phyloP scores from a whole-genome alignment of 768 basidiomycete genomes.

The Trametes cubensis region DNA sequence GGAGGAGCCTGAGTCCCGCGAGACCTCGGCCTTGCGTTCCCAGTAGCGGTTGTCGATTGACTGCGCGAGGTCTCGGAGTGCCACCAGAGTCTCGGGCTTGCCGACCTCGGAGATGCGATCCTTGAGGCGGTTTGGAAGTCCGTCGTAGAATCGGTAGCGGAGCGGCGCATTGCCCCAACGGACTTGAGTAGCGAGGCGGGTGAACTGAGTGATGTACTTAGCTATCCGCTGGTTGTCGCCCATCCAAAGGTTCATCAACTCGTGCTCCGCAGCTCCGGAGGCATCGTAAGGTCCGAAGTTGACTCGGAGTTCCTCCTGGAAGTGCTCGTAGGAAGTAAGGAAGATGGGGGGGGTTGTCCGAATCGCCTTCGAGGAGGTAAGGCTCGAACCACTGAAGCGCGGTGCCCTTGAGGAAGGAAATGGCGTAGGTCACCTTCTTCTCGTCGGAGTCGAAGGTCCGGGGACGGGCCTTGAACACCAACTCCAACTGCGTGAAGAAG shows the following conservation, averaged over 20 bases:
- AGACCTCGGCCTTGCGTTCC: constrained; percentile 16
- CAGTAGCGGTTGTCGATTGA: constrained; percentile 22
- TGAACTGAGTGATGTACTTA: constrained; percentile 13
- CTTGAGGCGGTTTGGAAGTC: constrained; percentile 20
- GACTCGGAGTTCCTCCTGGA: constrained; percentile 3
- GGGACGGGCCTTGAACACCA: not conserved
- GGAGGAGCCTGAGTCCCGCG: not conserved
- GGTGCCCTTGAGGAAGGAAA: constrained; percentile 14
- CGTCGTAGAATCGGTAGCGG: constrained; percentile 17
- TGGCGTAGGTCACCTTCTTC: constrained; percentile 10
- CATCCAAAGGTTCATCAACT: constrained; percentile 1
- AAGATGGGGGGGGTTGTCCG: not conserved
- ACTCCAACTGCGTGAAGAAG: constrained; percentile 6
- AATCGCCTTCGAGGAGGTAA: constrained; percentile 5
- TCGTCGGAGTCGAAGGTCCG: constrained; percentile 3
- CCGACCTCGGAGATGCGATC: constrained; percentile 12
- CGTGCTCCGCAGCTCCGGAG: constrained; percentile 3
- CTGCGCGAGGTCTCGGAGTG: not conserved
- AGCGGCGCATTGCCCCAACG: not conserved
- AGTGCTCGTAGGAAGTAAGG: not conserved
- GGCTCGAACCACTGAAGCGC: constrained; percentile 13
- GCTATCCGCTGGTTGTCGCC: constrained; percentile 11
- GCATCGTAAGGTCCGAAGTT: constrained; percentile 1
- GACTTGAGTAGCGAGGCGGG: constrained; percentile 1
- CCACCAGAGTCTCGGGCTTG: constrained; percentile 1